These are phyloP conservation scores for Coniochaeta sp. DNA, from an alignment of 2,329 filamentous ascomycete genomes.

Conservation along the genomic window DNA sequence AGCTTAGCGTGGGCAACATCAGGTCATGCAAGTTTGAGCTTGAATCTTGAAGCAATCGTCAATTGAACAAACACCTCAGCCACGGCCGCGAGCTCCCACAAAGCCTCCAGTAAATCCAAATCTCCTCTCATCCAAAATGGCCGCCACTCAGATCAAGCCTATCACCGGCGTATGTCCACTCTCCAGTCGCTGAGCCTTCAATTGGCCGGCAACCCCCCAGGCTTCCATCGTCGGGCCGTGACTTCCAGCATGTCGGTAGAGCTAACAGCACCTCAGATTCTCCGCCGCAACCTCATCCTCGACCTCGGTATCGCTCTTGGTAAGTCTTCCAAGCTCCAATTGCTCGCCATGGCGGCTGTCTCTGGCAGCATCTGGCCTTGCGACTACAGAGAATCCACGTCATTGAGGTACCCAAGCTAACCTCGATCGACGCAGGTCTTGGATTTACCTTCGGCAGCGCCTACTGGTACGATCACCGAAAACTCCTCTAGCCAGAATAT, in stretches of 20 bases:
- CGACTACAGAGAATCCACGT: background rate
- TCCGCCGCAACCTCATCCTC: constrained; percentile 50
- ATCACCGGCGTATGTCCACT: constrained; percentile 49
- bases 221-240: constrained; percentile 1
- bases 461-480: constrained; percentile 43
- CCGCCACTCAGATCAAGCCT: constrained; percentile 34
- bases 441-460: constrained; percentile 46
- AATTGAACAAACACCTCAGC: constrained; percentile 1
- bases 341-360: background rate
- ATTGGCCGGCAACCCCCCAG: constrained; percentile 8
- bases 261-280: constrained; percentile 42
- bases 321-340: constrained; percentile 25
- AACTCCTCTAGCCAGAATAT: background rate
- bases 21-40: constrained; percentile 5
- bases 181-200: constrained; percentile 2
- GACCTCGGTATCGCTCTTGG: constrained; percentile 49
- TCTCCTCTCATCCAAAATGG: constrained; percentile 27
- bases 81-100: background rate
- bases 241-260: background rate
- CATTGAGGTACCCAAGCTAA: constrained; percentile 22
- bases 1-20: constrained; percentile 3
- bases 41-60: background rate
- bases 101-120: background rate
- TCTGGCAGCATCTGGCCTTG: background rate
- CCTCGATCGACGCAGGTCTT: constrained; percentile 30